These are phyloP conservation scores for Lachnellula arida DNA, from an alignment of 2,329 filamentous ascomycete species.

Conservation along the genomic window DNA sequence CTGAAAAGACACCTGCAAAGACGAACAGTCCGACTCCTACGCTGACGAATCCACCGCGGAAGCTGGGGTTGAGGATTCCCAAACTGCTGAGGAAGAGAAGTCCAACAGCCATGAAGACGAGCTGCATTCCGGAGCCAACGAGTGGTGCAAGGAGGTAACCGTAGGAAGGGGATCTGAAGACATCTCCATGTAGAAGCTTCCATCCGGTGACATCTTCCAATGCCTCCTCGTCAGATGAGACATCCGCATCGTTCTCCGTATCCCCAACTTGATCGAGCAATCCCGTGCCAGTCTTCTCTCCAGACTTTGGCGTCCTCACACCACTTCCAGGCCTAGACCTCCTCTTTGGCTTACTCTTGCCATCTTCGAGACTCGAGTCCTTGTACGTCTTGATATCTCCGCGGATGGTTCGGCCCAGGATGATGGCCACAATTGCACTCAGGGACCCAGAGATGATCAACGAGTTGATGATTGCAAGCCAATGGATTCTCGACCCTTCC, in stretches of 20 bases:
- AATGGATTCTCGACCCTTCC: constrained; percentile 76
- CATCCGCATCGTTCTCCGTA: constrained; percentile 46
- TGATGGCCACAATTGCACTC: constrained; percentile 74
- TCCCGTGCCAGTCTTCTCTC: constrained; percentile 49
- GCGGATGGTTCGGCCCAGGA: constrained; percentile 71
- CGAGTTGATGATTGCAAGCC: constrained; percentile 85
- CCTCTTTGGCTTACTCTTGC: constrained; percentile 52
- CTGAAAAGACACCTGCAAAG: constrained; percentile 77
- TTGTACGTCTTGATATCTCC: constrained; percentile 73
- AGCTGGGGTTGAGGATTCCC: constrained; percentile 78
- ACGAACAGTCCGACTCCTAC: constrained; percentile 80
- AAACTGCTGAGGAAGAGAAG: constrained; percentile 69
- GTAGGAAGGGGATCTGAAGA: constrained; percentile 69
- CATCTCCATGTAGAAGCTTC: constrained; percentile 85
- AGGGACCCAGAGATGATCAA: constrained; percentile 76
- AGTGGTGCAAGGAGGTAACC: constrained; percentile 74
- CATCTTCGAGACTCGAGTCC: constrained; percentile 61
- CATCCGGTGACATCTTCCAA: constrained; percentile 80
- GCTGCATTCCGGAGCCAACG: constrained; percentile 80
- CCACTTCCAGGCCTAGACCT: constrained; percentile 38
- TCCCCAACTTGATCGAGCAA: constrained; percentile 57
- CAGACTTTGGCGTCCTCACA: constrained; percentile 39
- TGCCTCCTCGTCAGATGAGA: constrained; percentile 64
- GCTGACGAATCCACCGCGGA: constrained; percentile 84
- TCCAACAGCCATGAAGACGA: constrained; percentile 75